These are phyloP conservation scores for Paraphoma sp. DNA, from an alignment of 2,329 filamentous ascomycete species.

Conservation along the genomic window DNA sequence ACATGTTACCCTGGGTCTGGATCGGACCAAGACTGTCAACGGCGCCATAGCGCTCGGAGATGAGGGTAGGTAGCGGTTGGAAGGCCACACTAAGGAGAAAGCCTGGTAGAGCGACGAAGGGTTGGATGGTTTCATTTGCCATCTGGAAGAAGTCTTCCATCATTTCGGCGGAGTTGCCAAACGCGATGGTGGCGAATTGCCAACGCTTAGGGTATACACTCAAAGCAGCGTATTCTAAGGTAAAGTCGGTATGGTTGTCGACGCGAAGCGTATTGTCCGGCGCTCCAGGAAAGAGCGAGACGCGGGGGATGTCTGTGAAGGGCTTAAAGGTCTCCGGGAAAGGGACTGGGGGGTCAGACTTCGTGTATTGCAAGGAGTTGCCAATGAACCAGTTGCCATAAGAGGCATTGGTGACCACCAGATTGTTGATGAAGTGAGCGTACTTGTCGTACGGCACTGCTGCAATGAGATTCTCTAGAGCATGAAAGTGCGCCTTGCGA, in stretches of 20 bases:
- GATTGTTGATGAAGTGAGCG: too few relatives aligned
- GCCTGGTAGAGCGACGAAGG: neutral
- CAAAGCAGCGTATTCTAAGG: neutral
- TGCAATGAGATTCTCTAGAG: too few relatives aligned
- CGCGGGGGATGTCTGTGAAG: too few relatives aligned
- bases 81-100: slow-evolving; percentile 1
- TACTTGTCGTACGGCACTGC: too few relatives aligned
- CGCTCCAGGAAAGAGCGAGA: too few relatives aligned
- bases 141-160: slow-evolving; percentile 4
- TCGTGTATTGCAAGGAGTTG: too few relatives aligned
- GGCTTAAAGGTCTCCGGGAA: too few relatives aligned
- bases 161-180: slow-evolving; percentile 4
- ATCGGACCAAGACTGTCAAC: slow-evolving; percentile 2
- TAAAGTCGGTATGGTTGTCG: slow-evolving; percentile 1
- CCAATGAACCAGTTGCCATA: too few relatives aligned
- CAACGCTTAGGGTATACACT: too few relatives aligned
- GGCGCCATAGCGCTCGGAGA: slow-evolving; percentile 1
- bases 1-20: slow-evolving; percentile 1
- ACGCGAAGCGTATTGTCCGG: slow-evolving; percentile 2
- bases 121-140: slow-evolving; percentile 1
- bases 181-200: neutral
- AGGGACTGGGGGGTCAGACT: too few relatives aligned
- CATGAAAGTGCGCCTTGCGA: neutral
- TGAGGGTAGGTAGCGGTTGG: slow-evolving; percentile 2
- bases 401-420: too few relatives aligned